Base-by-base conservation (phyloP, 73 alveolate species). In the Effrenium voratum region DNA sequence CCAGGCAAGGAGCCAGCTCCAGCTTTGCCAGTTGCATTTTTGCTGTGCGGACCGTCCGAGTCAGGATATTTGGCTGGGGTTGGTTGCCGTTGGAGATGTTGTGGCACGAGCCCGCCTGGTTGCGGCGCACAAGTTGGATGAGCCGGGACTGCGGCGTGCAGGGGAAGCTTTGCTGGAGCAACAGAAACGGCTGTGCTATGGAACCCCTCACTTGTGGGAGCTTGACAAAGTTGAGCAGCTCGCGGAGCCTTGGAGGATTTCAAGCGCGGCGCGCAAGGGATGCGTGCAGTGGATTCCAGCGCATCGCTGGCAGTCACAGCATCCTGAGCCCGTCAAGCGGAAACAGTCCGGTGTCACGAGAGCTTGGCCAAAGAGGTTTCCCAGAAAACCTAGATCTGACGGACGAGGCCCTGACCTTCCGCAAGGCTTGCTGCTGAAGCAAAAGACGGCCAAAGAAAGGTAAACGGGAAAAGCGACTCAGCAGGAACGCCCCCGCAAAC, bases 361-460 rank as follows among this genome's bases (percentile, higher is more conserved):
- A 36, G 77, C 77, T 63, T 63, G 77, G 77, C 77, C 77, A 26
- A 63, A 63, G 77, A 8, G 77, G 26, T 63, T 63, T 63, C 43
- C 77, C 43, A 63, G 36, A 30, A 63, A 63, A 63, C 5, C 40
- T 36, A 22, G 36, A 5, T 24, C 43, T 63, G 77, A 5, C 10
- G 8, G 22, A 36, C 77, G 40, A 63, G 77, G 26, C 43, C 10
- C 36, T 26, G 26, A 15, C 40, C 77, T 36, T 63, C 77, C 40
- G 77, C 77, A n/a, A n/a, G n/a, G n/a, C 77, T 36, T 24, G 40
- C 8, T 63, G 77, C 40, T n/a, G n/a, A n/a, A n/a, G n/a, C n/a
- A n/a, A n/a, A n/a, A 30, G 40, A 5, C 77, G n/a, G 40, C 77
- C 77, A 8, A 63, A 63, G 36, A 26, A 26, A 26, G 10, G 40